Percentiles rank a stretch among this genome's conserved stretches.
Conservation (phyloP, 176 grass and related monocot species). For the Pontederia crassipes region DNA sequence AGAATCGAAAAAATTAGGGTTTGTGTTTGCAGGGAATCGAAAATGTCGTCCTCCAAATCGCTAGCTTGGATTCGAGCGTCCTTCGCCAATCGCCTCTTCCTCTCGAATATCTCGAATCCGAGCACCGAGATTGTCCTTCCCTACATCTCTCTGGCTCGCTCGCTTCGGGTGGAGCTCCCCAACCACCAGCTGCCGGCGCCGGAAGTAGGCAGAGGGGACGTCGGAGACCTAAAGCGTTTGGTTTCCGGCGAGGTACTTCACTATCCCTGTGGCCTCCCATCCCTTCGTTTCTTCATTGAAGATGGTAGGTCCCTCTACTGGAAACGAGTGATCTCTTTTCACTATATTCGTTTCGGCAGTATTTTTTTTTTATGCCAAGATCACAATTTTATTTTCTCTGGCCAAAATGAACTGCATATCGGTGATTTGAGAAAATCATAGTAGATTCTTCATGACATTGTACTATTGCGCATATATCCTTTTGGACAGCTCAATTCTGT, state of each 20-base stretch:
- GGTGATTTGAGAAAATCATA: too few relatives aligned
- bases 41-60: conserved; percentile 60
- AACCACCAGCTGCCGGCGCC: conserved; percentile 10
- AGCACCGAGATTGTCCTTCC: neutral
- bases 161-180: conserved; percentile 25
- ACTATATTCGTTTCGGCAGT: too few relatives aligned
- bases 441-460: too few relatives aligned
- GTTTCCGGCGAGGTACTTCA: conserved; percentile 31
- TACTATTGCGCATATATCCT: too few relatives aligned
- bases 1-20: conserved; percentile 35
- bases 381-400: too few relatives aligned
- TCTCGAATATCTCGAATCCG: conserved; percentile 12
- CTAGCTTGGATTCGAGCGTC: conserved; percentile 52
- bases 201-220: conserved; percentile 21
- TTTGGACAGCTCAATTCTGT: too few relatives aligned
- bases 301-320: conserved; percentile 29
- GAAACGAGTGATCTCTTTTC: too few relatives aligned
- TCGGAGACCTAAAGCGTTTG: conserved; percentile 37
- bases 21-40: conserved; percentile 20
- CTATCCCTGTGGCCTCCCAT: conserved; percentile 67
- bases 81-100: conserved; percentile 48
- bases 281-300: conserved; percentile 72
- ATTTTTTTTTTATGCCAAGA: too few relatives aligned
- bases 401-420: too few relatives aligned
- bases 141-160: conserved; percentile 15